Percentiles rank a stretch among this genome's conserved stretches.
These are phyloP conservation scores for Citrus mangshanensis DNA, from an alignment of 345 rosid species.

Conservation along the genomic window DNA sequence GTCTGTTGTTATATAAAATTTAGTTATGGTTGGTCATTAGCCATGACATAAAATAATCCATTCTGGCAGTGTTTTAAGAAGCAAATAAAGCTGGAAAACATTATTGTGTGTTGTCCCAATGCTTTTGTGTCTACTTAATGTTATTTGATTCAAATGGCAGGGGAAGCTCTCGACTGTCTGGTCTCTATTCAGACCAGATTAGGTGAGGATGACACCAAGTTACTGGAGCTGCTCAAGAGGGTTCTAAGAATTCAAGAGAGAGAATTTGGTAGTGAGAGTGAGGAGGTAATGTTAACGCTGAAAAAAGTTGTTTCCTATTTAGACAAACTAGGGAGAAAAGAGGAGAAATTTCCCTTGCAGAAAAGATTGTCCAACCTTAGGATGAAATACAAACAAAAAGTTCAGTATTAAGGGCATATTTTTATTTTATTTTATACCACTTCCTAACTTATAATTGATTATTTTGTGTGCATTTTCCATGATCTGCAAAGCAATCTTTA, in stretches of 20 bases:
- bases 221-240: constrained; percentile 51
- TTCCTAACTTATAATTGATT: background rate
- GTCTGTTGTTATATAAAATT: background rate
- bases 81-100: background rate
- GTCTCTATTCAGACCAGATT: constrained; percentile 57
- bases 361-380: constrained; percentile 57
- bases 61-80: background rate
- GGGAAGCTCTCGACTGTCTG: constrained; percentile 85
- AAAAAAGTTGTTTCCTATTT: constrained; percentile 59
- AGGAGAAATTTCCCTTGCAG: constrained; percentile 56
- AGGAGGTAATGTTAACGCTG: constrained; percentile 62
- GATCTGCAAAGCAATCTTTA: background rate
- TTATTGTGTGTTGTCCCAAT: background rate
- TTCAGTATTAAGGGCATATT: constrained; percentile 19
- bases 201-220: constrained; percentile 43
- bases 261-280: constrained; percentile 62
- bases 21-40: background rate
- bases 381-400: constrained; percentile 50
- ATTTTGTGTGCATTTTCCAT: background rate
- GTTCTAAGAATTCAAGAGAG: constrained; percentile 73
- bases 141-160: constrained; percentile 31
- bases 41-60: background rate
- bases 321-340: constrained; percentile 66
- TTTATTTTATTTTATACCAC: background rate
- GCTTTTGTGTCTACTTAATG: background rate